Evolutionary conservation across 495 filamentous ascomycete species (phyloP).

Genomic region (Xylaria bambusicola): DNA sequence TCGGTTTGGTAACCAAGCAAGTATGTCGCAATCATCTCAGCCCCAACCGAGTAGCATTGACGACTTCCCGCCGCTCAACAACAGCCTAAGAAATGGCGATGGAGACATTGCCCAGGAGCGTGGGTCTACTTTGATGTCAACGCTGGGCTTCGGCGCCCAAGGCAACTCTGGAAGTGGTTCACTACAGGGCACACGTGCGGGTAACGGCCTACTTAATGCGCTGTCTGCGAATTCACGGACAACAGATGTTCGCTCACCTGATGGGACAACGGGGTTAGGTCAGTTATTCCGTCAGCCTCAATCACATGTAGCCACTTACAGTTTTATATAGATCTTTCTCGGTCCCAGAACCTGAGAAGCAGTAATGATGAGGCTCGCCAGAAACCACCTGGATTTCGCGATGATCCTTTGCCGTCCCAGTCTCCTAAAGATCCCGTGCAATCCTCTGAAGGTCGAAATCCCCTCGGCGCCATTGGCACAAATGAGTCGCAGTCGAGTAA

Average conservation of each 20-base stretch:
- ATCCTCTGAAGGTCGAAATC: conserved; percentile 34
- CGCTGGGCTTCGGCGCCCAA: conserved; percentile 61
- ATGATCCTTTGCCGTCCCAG: conserved; percentile 39
- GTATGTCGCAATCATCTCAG: conserved; percentile 61
- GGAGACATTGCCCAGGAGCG: conserved; percentile 73
- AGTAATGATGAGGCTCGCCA: conserved; percentile 43
- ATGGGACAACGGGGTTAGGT: conserved; percentile 31
- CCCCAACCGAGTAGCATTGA: conserved; percentile 71
- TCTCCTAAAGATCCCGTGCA: conserved; percentile 35
- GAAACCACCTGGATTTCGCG: conserved; percentile 46
- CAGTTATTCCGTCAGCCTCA: not conserved
- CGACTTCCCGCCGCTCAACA: conserved; percentile 80
- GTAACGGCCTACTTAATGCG: conserved; percentile 61
- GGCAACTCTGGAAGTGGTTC: conserved; percentile 32
- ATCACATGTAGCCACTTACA: conserved; percentile 7
- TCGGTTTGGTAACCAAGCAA: conserved; percentile 53
- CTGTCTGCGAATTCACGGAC: conserved; percentile 54
- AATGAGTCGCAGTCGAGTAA: conserved; percentile 44
- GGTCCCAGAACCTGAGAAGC: conserved; percentile 46
- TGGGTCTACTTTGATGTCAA: conserved; percentile 63
- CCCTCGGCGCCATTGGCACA: conserved; percentile 48
- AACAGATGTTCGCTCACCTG: conserved; percentile 44
- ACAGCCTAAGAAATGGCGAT: conserved; percentile 57
- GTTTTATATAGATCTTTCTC: conserved; percentile 28
- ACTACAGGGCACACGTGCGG: conserved; percentile 36